Evolutionary conservation across 805 yeast genomes (phyloP).

Genomic region (Clavispora asparagi): DNA sequence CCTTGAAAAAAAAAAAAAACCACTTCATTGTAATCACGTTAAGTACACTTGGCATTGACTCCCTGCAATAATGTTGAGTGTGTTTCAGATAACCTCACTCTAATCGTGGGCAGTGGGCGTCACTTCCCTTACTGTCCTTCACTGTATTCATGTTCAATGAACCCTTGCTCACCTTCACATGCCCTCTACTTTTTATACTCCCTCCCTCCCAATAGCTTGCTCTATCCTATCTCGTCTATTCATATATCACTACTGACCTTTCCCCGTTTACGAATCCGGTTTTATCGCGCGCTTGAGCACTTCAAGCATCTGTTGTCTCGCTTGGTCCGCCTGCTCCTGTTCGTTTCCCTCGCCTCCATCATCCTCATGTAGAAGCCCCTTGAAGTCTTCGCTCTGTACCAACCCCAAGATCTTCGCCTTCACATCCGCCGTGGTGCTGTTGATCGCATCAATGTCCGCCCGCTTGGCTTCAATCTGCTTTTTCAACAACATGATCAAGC

Average conservation of each 20-base stretch:
- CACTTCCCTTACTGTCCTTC: no score
- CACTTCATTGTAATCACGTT: no score
- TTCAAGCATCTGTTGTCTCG: background rate
- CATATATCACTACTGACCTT: background rate
- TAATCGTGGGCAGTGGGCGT: no score
- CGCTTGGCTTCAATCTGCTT: slow-evolving; percentile 65
- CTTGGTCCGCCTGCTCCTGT: background rate
- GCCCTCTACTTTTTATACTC: background rate
- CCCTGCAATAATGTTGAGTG: no score
- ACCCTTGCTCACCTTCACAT: background rate
- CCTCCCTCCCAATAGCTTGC: background rate
- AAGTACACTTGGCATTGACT: no score
- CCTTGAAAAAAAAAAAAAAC: no score
- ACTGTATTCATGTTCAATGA: no score
- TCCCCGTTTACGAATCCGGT: background rate
- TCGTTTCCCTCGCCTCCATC: background rate
- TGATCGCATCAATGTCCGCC: slow-evolving; percentile 45
- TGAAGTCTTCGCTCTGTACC: slow-evolving; percentile 5
- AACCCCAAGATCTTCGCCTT: slow-evolving; percentile 29
- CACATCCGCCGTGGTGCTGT: slow-evolving; percentile 34
- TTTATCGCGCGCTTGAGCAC: background rate
- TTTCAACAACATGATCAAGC: slow-evolving; percentile 67
- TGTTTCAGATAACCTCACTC: no score
- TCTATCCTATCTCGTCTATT: background rate
- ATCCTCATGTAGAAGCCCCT: background rate